These are phyloP conservation scores for Penicillium sp. DNA, from an alignment of 2,329 filamentous ascomycete genomes.

Conservation along the genomic window DNA sequence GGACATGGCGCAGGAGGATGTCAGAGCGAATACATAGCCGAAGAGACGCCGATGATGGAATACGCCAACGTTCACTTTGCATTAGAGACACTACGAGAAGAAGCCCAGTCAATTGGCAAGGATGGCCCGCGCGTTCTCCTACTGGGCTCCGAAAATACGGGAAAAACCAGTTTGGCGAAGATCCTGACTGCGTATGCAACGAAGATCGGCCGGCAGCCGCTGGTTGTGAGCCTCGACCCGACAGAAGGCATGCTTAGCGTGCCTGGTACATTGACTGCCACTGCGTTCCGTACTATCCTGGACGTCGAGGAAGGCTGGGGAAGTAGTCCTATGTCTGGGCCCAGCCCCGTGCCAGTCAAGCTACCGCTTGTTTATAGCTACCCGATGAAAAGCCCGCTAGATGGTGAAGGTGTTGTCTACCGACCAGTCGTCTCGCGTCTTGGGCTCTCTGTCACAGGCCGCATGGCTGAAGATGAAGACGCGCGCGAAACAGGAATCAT, in stretches of 20 bases:
- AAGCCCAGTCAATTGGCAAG: conserved; percentile 51
- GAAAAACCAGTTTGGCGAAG: conserved; percentile 80
- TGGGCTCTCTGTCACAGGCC: conserved; percentile 73
- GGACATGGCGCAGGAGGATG: conserved; percentile 58
- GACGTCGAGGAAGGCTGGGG: conserved; percentile 90
- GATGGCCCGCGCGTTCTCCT: conserved; percentile 81
- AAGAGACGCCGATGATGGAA: conserved; percentile 77
- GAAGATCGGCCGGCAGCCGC: conserved; percentile 68
- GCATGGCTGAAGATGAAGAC: conserved; percentile 71
- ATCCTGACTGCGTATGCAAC: conserved; percentile 78
- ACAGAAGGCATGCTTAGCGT: conserved; percentile 74
- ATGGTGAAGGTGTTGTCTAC: conserved; percentile 71
- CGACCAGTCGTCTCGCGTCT: conserved; percentile 72
- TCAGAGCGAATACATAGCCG: conserved; percentile 66
- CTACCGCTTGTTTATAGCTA: conserved; percentile 89
- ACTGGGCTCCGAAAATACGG: conserved; percentile 72
- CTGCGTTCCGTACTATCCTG: conserved; percentile 82
- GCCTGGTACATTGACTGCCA: conserved; percentile 79
- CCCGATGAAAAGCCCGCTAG: conserved; percentile 65
- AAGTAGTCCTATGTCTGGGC: conserved; percentile 84
- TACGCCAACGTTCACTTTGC: conserved; percentile 87
- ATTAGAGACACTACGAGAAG: conserved; percentile 69
- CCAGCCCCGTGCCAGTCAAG: conserved; percentile 84
- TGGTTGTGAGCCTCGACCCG: conserved; percentile 82
- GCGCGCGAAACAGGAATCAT: conserved; percentile 75